Base-by-base conservation (phyloP, 2,329 filamentous ascomycete genomes). In the Cyanodermella asteris region DNA sequence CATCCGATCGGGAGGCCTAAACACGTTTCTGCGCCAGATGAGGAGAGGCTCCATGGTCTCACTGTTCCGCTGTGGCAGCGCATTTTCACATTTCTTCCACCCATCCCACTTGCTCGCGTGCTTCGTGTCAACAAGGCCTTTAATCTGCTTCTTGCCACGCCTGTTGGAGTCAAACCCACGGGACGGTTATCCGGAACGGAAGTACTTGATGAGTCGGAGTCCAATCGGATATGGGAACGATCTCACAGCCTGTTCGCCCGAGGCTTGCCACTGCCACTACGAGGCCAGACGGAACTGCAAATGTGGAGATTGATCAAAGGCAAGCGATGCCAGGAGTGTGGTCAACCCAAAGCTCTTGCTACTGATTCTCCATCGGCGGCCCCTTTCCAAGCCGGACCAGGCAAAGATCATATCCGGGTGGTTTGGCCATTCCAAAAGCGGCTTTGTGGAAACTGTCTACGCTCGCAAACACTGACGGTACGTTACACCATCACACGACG, bases 301-400 rank as follows among this genome's bases (percentile, higher is more conserved):
- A 82, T 82, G 74, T 80, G 77, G 64, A 64, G 62, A 38, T 51
- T 87, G 25, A 56, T 67, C 18, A 69, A 65, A 44, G 61, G 64
- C 23, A 51, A 41, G 16, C 47, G 42, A 27, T 90, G 78, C 44
- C 69, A 82, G 39, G 65, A 70, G 35, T 87, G 78, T 46, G 51
- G 49, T 27, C 63, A 54, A 39, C 32, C 26, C 29, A 32, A 31
- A 23, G 32, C 32, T 11, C 28, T 31, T 23, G 28, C 9, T 17
- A 24, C 25, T 13, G 17, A 31, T 13, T 26, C 28, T 13, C 28
- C 41, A 26, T 31, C 38, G 19, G 35, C 34, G 22, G 51, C 49
- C 39, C 50, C 54, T 24, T 69, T 59, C 55, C 61, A 61, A 38
- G 51, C 56, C 31, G 72, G 73, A 9, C 71, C 72, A 20, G 72